A percentile compares a stretch with the other conserved stretches of the same genome.
These are phyloP conservation scores for Trichoderma afroharzianum DNA, from an alignment of 2,329 filamentous ascomycete species.

Conservation along the genomic window DNA sequence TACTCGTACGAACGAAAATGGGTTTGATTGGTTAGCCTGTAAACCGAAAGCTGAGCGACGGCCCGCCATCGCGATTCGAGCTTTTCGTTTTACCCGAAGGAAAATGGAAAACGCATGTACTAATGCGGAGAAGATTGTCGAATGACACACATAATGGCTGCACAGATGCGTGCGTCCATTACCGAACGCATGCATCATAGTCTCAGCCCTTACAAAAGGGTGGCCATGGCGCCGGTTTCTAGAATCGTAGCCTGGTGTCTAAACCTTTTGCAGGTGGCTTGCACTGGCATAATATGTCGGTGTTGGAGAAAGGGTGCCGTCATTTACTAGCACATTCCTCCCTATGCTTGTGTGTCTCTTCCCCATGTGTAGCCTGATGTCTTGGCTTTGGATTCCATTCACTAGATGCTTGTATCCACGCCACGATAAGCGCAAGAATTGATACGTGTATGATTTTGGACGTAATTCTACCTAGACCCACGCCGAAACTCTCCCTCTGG, in stretches of 20 bases:
- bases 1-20: not conserved
- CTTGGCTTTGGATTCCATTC: not conserved
- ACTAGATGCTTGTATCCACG: no score
- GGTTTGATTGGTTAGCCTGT: constrained; percentile 1
- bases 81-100: not conserved
- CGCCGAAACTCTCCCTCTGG: not conserved
- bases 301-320: not conserved
- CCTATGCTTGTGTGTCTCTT: not conserved
- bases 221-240: not conserved
- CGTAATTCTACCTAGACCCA: not conserved
- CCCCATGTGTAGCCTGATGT: not conserved
- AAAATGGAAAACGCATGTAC: not conserved
- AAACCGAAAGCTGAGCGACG: constrained; percentile 6
- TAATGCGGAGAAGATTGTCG: constrained; percentile 5
- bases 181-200: not conserved
- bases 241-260: not conserved
- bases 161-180: not conserved
- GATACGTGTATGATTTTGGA: not conserved
- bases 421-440: not conserved
- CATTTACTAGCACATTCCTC: not conserved
- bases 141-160: not conserved
- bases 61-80: not conserved
- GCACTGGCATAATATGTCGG: not conserved
- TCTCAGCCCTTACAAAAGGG: not conserved
- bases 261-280: not conserved